Evolutionary conservation across 345 rosid genomes (phyloP).

Genomic region (Physaria fendleri): DNA sequence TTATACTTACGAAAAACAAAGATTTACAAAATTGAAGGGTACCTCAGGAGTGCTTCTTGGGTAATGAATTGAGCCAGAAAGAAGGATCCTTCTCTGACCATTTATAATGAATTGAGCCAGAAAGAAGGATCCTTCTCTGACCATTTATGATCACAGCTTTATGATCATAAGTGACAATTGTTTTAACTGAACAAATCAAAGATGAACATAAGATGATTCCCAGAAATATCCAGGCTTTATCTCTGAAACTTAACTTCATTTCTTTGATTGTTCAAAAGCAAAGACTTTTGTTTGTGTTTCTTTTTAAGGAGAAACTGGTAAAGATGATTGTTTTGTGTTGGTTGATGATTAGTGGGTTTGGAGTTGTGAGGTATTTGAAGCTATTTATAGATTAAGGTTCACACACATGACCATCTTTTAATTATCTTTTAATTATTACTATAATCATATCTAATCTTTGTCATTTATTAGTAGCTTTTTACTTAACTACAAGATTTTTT

Average conservation of each 20-base stretch:
- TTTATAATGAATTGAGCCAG: slow-evolving; percentile 58
- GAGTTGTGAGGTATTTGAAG: slow-evolving; percentile 12
- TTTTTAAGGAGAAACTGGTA: background rate
- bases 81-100: slow-evolving; percentile 45
- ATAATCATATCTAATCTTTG: too few species aligned
- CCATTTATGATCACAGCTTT: slow-evolving; percentile 51
- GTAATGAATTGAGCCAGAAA: slow-evolving; percentile 61
- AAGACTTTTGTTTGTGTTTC: background rate
- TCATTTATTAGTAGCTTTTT: too few species aligned
- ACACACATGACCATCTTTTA: background rate
- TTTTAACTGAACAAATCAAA: slow-evolving; percentile 17
- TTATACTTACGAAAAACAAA: too few species aligned
- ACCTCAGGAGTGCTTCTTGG: slow-evolving; percentile 65
- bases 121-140: slow-evolving; percentile 42
- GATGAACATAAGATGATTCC: slow-evolving; percentile 24
- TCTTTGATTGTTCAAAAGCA: slow-evolving; percentile 1
- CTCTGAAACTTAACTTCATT: slow-evolving; percentile 1
- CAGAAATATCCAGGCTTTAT: slow-evolving; percentile 7
- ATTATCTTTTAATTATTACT: too few species aligned
- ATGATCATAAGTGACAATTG: slow-evolving; percentile 37
- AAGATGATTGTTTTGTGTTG: background rate
- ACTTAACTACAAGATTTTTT: too few species aligned
- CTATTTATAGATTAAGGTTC: slow-evolving; percentile 26
- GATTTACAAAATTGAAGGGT: background rate
- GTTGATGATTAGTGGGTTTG: slow-evolving; percentile 3